phyloP scores from a whole-genome alignment of 2,329 filamentous ascomycete genomes.

The Colletotrichum theobromicola region DNA sequence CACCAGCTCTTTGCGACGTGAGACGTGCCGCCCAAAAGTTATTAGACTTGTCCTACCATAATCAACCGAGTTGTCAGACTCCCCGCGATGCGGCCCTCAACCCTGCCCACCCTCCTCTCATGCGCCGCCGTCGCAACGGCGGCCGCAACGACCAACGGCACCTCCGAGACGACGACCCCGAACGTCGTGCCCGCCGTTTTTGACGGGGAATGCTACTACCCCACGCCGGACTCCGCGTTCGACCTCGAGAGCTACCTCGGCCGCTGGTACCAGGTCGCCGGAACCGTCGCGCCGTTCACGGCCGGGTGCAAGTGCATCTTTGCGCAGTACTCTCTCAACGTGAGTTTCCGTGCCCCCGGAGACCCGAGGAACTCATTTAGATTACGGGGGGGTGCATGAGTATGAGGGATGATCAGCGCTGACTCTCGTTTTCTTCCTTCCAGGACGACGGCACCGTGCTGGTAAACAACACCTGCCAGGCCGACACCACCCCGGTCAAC shows the following conservation, averaged over 20 bases:
- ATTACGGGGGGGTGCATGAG: background rate
- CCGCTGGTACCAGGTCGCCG: slow-evolving; percentile 38
- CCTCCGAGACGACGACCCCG: background rate
- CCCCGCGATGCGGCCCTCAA: slow-evolving; percentile 3
- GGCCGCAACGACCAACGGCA: slow-evolving; percentile 14
- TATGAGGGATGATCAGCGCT: background rate
- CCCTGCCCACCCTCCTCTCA: slow-evolving; percentile 5
- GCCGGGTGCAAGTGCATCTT: slow-evolving; percentile 35
- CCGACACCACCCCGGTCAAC: slow-evolving; percentile 28
- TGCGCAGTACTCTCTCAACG: slow-evolving; percentile 36
- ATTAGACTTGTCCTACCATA: background rate
- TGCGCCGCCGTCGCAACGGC: slow-evolving; percentile 11
- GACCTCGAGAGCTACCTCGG: slow-evolving; percentile 34
- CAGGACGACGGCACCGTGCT: slow-evolving; percentile 34
- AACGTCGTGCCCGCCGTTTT: slow-evolving; percentile 32
- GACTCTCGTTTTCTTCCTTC: background rate
- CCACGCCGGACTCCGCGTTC: slow-evolving; percentile 31
- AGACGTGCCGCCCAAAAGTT: background rate
- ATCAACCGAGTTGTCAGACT: background rate
- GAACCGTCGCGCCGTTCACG: slow-evolving; percentile 34
- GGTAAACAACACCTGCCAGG: slow-evolving; percentile 37
- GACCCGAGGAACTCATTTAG: background rate
- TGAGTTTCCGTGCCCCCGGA: slow-evolving; percentile 6
- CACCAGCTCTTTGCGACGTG: background rate
- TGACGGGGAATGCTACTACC: slow-evolving; percentile 37